phyloP scores from a whole-genome alignment of 2,329 filamentous ascomycete species.

The Colletotrichum tofieldiae region DNA sequence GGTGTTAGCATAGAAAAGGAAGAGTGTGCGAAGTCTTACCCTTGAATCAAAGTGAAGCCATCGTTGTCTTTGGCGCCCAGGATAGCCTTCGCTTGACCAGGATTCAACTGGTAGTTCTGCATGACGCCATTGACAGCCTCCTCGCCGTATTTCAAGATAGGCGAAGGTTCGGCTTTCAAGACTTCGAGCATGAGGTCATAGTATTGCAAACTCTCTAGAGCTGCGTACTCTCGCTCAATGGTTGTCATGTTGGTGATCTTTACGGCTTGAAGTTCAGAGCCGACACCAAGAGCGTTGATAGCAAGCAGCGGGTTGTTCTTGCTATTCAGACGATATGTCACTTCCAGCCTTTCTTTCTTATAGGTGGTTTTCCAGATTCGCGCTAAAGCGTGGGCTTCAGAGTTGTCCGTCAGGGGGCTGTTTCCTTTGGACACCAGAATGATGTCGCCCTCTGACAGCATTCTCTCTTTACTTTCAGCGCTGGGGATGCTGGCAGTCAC shows the following conservation, averaged over 20 bases:
- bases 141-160: conserved; percentile 85
- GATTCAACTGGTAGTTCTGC: conserved; percentile 86
- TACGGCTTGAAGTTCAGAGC: conserved; percentile 78
- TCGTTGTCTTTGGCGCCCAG: conserved; percentile 95
- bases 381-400: conserved; percentile 86
- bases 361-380: conserved; percentile 85
- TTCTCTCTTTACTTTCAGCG: conserved; percentile 78
- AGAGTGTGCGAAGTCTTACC: conserved; percentile 61
- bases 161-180: conserved; percentile 89
- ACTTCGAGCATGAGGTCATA: conserved; percentile 98
- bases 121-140: conserved; percentile 79
- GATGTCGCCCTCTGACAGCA: conserved; percentile 88
- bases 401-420: conserved; percentile 76
- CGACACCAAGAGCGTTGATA: conserved; percentile 72
- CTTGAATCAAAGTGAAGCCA: conserved; percentile 96
- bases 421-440: conserved; percentile 84
- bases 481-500: conserved; percentile 87
- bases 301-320: conserved; percentile 73
- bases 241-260: conserved; percentile 96
- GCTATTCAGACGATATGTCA: conserved; percentile 87
- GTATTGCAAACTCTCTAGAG: conserved; percentile 90
- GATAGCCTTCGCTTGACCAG: conserved; percentile 91
- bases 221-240: conserved; percentile 95
- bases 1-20: conserved; percentile 51
- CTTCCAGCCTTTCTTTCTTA: conserved; percentile 86